A percentile compares a stretch with the other conserved stretches of the same genome.
Evolutionary conservation across 2,329 filamentous ascomycete species (phyloP).

Genomic region (Simplicillium aogashimaense): DNA sequence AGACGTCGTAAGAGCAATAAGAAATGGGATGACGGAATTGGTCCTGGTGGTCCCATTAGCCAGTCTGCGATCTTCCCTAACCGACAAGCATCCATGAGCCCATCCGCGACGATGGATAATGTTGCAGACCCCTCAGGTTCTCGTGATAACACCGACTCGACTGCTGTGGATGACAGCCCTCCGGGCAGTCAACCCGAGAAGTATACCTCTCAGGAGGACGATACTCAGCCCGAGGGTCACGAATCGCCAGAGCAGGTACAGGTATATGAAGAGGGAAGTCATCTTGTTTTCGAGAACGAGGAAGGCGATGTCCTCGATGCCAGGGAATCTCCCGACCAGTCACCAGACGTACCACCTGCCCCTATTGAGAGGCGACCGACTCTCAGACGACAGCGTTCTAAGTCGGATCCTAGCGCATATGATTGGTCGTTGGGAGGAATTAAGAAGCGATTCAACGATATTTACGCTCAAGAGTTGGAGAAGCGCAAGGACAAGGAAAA

Average conservation of each 20-base stretch:
- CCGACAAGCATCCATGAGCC: conserved; percentile 21
- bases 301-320: conserved; percentile 78
- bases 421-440: conserved; percentile 27
- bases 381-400: conserved; percentile 14
- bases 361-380: too few relatives aligned
- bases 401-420: conserved; percentile 6
- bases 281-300: conserved; percentile 74
- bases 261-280: conserved; percentile 69
- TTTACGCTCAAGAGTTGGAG: conserved; percentile 50
- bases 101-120: conserved; percentile 12
- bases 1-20: conserved; percentile 48
- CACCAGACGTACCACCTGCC: too few relatives aligned
- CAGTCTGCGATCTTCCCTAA: conserved; percentile 81
- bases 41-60: conserved; percentile 77
- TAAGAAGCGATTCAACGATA: conserved; percentile 39
- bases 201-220: conserved; percentile 11
- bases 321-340: background rate
- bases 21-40: conserved; percentile 61
- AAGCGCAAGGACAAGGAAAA: conserved; percentile 53
- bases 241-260: conserved; percentile 35
- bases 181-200: conserved; percentile 19
- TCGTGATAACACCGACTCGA: conserved; percentile 22
- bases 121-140: conserved; percentile 17
- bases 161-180: conserved; percentile 21
- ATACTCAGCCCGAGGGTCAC: conserved; percentile 9